Evolutionary conservation across 495 filamentous ascomycete genomes (phyloP).

Genomic region (Penicillium cosmopolitanum): DNA sequence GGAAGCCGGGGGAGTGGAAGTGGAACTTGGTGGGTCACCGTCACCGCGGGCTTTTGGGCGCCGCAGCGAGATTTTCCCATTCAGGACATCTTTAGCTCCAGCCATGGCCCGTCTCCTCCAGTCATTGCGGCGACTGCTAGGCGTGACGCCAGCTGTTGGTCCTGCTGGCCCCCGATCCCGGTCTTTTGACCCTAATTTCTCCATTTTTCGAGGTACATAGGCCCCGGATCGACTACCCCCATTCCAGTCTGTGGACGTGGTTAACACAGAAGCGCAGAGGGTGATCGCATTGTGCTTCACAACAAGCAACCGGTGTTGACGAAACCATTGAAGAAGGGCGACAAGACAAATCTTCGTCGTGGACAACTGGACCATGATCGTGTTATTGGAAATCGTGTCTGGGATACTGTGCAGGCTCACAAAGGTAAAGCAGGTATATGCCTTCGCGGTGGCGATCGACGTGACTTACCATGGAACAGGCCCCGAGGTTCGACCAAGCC

Average conservation of each 20-base stretch:
- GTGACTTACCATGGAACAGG: constrained; percentile 31
- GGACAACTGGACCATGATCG: constrained; percentile 59
- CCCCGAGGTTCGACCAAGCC: constrained; percentile 55
- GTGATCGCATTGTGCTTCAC: constrained; percentile 61
- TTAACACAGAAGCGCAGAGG: constrained; percentile 44
- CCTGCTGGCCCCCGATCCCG: constrained; percentile 23
- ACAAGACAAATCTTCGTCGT: constrained; percentile 48
- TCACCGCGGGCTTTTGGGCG: constrained; percentile 9
- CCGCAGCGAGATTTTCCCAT: constrained; percentile 21
- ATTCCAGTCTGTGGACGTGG: background rate
- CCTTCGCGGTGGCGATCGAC: background rate
- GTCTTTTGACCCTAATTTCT: constrained; percentile 48
- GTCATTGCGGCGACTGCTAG: constrained; percentile 40
- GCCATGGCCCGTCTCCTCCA: constrained; percentile 47
- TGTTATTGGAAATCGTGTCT: constrained; percentile 64
- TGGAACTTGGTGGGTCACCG: constrained; percentile 25
- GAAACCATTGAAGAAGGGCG: constrained; percentile 49
- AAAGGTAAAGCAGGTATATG: constrained; percentile 39
- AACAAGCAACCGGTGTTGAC: constrained; percentile 54
- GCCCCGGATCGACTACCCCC: background rate
- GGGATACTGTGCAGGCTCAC: constrained; percentile 56
- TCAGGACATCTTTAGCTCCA: constrained; percentile 18
- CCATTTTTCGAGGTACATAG: constrained; percentile 42
- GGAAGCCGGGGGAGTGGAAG: constrained; percentile 13
- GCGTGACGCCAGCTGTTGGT: constrained; percentile 20